Evolutionary conservation across 108 stramenopile genomes (phyloP), one percentile per base, ranked within the genome.

Genomic region (Nitzschia sp.): DNA sequence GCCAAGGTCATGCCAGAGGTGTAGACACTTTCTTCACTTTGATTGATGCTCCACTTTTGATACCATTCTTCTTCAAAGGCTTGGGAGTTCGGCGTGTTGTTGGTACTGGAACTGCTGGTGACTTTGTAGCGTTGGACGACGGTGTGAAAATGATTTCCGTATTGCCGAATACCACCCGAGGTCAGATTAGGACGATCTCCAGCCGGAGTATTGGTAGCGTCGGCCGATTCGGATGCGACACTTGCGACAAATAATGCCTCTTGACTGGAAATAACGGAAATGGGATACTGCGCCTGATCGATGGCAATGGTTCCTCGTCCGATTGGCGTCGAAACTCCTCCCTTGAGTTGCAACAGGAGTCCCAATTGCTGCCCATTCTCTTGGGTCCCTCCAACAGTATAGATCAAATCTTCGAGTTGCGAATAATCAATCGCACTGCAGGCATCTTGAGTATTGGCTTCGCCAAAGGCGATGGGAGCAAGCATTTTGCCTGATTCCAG

Each of bases 361-460:
- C 68, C 75, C 15, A 33, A 50, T 23, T 64, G 31, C 9, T 31
- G 29, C 11, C 68, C 57, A 28, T 52, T 25, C 5, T 22, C 21
- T 67, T 74, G 56, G 0, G 66, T 66, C 4, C 36, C 44, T 19
- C 73, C 73, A 23, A 67, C 45, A 2, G 52, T 25, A 52, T 67
- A 74, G 17, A 45, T 45, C 17, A 57, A 28, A 32, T 74, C 36
- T 29, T 65, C 41, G n/a, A 36, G 29, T 32, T 63, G 27, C 32
- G 53, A 36, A 47, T 38, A 74, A 13, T 55, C 35, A 61, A 74
- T 61, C 26, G 66, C 65, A 35, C 16, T 74, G 21, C 73, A 74
- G 19, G 73, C 65, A 59, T 74, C 73, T 29, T 38, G 32, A 6
- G 64, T 31, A 31, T 23, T 28, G 25, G 28, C 25, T 1, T 48